These are phyloP conservation scores for Claviceps africana DNA, from an alignment of 2,329 filamentous ascomycete species.

Conservation along the genomic window DNA sequence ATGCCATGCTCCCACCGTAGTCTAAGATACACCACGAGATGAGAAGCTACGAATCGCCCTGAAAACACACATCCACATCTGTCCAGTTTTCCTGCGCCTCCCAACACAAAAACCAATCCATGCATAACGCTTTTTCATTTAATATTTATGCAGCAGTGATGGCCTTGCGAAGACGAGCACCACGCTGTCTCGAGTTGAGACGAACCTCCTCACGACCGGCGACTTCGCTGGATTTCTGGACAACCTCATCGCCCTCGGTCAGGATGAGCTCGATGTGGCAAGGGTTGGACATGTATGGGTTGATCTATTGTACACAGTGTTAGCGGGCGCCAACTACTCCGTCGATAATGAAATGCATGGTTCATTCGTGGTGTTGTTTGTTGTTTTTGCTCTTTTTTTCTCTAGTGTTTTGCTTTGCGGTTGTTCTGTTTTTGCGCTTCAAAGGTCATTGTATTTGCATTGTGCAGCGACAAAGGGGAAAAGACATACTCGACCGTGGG, in stretches of 20 bases:
- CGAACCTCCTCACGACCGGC: constrained; percentile 50
- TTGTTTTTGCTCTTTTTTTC: neutral
- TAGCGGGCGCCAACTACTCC: constrained; percentile 11
- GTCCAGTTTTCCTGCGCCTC: constrained; percentile 6
- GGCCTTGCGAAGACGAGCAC: constrained; percentile 49
- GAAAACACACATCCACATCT: constrained; percentile 9
- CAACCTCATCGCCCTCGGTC: constrained; percentile 90
- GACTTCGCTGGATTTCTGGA: constrained; percentile 86
- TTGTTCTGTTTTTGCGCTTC: neutral
- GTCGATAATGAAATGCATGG: neutral
- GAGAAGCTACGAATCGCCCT: constrained; percentile 21
- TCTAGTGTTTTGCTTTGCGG: too few relatives aligned
- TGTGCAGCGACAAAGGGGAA: neutral
- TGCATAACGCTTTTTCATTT: constrained; percentile 11
- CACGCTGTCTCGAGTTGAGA: constrained; percentile 87
- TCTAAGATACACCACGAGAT: constrained; percentile 25
- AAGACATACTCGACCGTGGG: constrained; percentile 91
- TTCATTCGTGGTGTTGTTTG: too few relatives aligned
- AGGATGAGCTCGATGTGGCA: constrained; percentile 99
- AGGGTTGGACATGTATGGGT: constrained; percentile 99
- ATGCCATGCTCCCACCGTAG: constrained; percentile 25
- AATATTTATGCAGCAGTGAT: constrained; percentile 45
- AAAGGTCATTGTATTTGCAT: neutral
- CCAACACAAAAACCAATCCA: constrained; percentile 5
- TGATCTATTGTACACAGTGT: constrained; percentile 53